Percentiles rank a stretch among this genome's conserved stretches.
Evolutionary conservation across 163 green algal genomes (phyloP).

Genomic region (Trebouxia gelatinosa): DNA sequence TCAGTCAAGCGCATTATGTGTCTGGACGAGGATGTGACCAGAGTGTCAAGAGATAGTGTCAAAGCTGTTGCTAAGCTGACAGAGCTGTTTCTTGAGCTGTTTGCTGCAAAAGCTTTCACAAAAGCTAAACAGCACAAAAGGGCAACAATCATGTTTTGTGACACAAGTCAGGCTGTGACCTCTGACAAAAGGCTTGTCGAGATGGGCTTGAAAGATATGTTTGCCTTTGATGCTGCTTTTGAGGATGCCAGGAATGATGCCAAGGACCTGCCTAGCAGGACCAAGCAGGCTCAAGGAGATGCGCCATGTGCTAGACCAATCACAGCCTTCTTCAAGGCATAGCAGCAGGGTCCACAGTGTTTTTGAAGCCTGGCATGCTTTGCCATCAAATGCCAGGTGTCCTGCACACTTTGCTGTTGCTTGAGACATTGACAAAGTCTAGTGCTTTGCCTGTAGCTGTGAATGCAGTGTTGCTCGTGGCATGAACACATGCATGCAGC

Average conservation of each 20-base stretch:
- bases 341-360: too few relatives aligned
- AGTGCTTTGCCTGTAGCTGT: too few relatives aligned
- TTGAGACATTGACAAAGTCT: too few relatives aligned
- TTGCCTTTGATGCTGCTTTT: not conserved
- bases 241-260: slow-evolving; percentile 10
- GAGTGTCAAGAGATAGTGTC: slow-evolving; percentile 10
- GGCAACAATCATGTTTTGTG: slow-evolving; percentile 22
- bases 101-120: not conserved
- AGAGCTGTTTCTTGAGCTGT: slow-evolving; percentile 15
- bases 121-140: not conserved
- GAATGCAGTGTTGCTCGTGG: too few relatives aligned
- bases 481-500: too few relatives aligned
- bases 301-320: not conserved
- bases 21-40: slow-evolving; percentile 8
- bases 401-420: too few relatives aligned
- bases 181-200: slow-evolving; percentile 12
- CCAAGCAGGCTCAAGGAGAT: too few relatives aligned
- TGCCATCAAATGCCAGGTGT: too few relatives aligned
- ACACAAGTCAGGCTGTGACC: not conserved
- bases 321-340: slow-evolving; percentile 17
- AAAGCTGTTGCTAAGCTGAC: not conserved
- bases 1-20: slow-evolving; percentile 29
- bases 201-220: slow-evolving; percentile 20
- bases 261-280: too few relatives aligned
- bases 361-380: too few relatives aligned